These are phyloP conservation scores for Saussurea involucrata DNA, from an alignment of 129 eudicot genomes.

Conservation along the genomic window DNA sequence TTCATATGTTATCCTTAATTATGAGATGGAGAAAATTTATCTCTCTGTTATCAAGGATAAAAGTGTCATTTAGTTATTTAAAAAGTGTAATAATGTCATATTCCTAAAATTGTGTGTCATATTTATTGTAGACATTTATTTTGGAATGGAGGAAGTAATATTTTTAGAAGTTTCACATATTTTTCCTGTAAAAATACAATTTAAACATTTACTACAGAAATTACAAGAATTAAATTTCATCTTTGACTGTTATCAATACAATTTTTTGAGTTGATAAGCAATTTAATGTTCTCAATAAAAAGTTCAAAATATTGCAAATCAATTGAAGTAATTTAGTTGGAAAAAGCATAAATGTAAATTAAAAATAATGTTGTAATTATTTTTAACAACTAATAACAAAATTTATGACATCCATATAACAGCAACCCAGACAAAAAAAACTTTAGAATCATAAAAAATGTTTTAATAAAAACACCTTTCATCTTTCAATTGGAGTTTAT, in stretches of 20 bases:
- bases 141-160: too few relatives aligned
- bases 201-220: neutral
- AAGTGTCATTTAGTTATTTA: too few relatives aligned
- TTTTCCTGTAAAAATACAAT: neutral
- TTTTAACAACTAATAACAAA: neutral
- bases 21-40: too few relatives aligned
- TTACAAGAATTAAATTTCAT: neutral
- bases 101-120: too few relatives aligned
- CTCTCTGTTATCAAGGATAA: too few relatives aligned
- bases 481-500: neutral
- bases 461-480: neutral
- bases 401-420: neutral
- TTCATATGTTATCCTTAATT: too few relatives aligned
- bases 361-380: neutral
- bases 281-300: neutral
- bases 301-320: neutral
- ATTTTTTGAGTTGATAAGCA: neutral
- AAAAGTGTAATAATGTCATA: too few relatives aligned
- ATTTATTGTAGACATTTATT: too few relatives aligned
- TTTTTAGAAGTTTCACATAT: neutral
- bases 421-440: neutral
- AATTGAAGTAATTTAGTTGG: neutral
- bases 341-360: neutral
- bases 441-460: neutral
- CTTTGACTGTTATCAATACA: neutral